These are phyloP conservation scores for Globisporangium cylindrosporum DNA, from an alignment of 352 stramenopile species.

Conservation along the genomic window DNA sequence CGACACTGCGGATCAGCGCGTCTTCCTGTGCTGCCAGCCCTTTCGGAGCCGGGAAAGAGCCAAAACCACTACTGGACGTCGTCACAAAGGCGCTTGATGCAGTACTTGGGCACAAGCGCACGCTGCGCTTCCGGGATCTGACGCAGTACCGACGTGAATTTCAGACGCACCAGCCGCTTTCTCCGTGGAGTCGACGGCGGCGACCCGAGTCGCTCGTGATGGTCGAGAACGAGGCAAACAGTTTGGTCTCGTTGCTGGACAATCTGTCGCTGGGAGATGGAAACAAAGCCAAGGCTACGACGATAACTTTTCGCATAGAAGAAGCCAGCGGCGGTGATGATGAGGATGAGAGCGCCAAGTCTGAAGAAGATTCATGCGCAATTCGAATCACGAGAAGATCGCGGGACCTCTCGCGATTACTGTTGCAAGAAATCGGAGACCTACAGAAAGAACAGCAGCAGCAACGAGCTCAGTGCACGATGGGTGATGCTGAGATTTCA, in stretches of 20 bases:
- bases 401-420: conserved; percentile 10
- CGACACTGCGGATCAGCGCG: conserved; percentile 27
- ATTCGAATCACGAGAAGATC: not conserved
- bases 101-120: conserved; percentile 10
- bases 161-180: conserved; percentile 28
- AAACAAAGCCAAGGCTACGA: not conserved
- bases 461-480: not conserved
- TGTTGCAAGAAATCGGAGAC: conserved; percentile 9
- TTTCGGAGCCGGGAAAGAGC: not conserved
- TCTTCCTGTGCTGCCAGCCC: not conserved
- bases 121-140: conserved; percentile 32
- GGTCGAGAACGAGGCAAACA: not conserved
- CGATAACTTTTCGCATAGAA: not conserved
- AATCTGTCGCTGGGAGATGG: not conserved
- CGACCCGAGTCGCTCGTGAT: not conserved
- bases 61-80: conserved; percentile 11
- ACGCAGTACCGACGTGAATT: conserved; percentile 33
- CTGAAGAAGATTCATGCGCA: not conserved
- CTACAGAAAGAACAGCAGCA: not conserved
- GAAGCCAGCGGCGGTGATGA: not conserved
- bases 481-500: not conserved
- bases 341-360: not conserved
- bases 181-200: conserved; percentile 28
- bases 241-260: not conserved
- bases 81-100: conserved; percentile 21